Base-by-base conservation (phyloP, 192 early-diverging fungal species). In the Blastocladiella britannica region DNA sequence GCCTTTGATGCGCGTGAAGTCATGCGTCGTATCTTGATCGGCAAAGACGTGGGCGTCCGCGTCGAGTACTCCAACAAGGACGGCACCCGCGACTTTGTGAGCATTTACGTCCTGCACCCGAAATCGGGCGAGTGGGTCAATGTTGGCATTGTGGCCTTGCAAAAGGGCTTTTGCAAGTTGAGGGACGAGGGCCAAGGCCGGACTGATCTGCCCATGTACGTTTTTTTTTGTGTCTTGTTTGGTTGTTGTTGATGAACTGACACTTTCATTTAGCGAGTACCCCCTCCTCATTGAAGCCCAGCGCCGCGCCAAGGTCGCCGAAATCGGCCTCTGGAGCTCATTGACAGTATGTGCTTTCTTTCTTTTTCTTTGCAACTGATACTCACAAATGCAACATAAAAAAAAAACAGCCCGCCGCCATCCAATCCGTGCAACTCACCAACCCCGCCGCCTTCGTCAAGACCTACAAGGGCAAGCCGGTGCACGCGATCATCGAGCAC, bases 401-500 rank as follows among this genome's bases (percentile, higher is more conserved):
- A 26, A 26, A 20, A 53, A 43, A 78, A 69, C 68, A 70, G 65
- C 31, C 62, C 22, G 76, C 75, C 51, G 64, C 66, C 52, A 68
- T 78, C 26, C 67, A 72, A 15, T 74, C 74, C 56, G 64, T 66
- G 37, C 74, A 84, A 28, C 70, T 78, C n/a, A 74, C 65, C 26
- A 89, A 93, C 53, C 64, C 77, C 0, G 70, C 72, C 37, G 70
- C 57, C 25, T 91, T 96, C 60, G 65, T 91, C 55, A 82, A 84
- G 24, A 73, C 74, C 55, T 70, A 87, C 67, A 87, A 85, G 69
- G 86, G 88, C 47, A 77, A 77, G 54, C 78, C 77, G n/a, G 64
- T 97, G 26, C 74, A 82, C 52, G 90, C 84, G 26, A 82, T 93
- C 25, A 71, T 98, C 62, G 95, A 98, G 67, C 88, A 87, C 67